These are phyloP conservation scores for Wickerhamomyces sp. DNA, from an alignment of 1,139 yeast species.

Conservation along the genomic window DNA sequence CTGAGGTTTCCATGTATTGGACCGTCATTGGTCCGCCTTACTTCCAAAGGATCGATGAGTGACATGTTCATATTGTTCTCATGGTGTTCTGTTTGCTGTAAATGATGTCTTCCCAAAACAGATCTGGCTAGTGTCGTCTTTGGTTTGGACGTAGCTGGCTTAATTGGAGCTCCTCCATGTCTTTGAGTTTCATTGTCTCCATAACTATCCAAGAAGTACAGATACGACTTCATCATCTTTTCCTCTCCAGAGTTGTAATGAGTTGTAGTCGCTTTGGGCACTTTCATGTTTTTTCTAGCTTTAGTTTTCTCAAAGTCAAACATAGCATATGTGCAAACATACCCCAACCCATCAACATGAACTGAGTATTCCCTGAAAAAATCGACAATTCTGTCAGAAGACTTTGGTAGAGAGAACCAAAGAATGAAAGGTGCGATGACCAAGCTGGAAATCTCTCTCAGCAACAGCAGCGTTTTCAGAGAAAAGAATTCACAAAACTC, in stretches of 20 bases:
- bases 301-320: conserved; percentile 62
- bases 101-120: conserved; percentile 1
- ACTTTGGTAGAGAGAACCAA: conserved; percentile 74
- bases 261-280: conserved; percentile 24
- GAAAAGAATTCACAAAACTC: conserved; percentile 81
- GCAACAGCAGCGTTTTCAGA: conserved; percentile 62
- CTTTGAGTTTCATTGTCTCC: conserved; percentile 40
- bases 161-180: conserved; percentile 20
- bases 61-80: conserved; percentile 1
- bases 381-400: conserved; percentile 74
- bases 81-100: not conserved
- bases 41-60: not conserved
- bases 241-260: conserved; percentile 61
- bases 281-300: conserved; percentile 22
- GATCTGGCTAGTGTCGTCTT: conserved; percentile 17
- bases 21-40: not conserved
- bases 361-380: conserved; percentile 85
- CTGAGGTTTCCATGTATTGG: conserved; percentile 2
- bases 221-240: conserved; percentile 87
- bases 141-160: not conserved
- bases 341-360: conserved; percentile 91
- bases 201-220: conserved; percentile 82
- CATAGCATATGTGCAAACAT: conserved; percentile 91
- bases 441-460: conserved; percentile 77
- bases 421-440: conserved; percentile 81